Percentiles rank a stretch among this genome's conserved stretches.
Conservation (phyloP, 2,329 filamentous ascomycete species). For the Fusarium zealandicum region DNA sequence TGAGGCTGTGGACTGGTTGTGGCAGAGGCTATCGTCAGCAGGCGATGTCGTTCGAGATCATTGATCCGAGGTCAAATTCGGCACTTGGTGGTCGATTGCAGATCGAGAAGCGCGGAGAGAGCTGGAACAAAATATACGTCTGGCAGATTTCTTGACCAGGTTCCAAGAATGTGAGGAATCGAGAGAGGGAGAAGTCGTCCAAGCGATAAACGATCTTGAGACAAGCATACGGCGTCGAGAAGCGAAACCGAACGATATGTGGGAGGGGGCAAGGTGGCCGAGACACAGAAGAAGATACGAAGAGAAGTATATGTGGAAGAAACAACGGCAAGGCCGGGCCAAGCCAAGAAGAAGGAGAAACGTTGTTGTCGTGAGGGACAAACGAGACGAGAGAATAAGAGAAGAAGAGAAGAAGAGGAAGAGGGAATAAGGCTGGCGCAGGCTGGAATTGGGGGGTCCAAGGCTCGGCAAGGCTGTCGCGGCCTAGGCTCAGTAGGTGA, state of each 20-base stretch:
- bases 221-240: constrained; percentile 23
- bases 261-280: constrained; percentile 3
- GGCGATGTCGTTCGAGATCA: constrained; percentile 29
- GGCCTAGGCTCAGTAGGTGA: constrained; percentile 24
- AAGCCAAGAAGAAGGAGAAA: constrained; percentile 16
- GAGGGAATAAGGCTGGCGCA: constrained; percentile 42
- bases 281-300: constrained; percentile 15
- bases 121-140: constrained; percentile 1
- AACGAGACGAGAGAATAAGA: constrained; percentile 15
- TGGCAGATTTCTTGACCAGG: constrained; percentile 18
- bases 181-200: constrained; percentile 16
- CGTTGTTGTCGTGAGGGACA: constrained; percentile 11
- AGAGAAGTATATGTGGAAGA: constrained; percentile 15
- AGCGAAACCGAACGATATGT: constrained; percentile 27
- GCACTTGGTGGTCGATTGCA: constrained; percentile 7
- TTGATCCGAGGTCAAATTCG: constrained; percentile 32
- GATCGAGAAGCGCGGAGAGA: background rate
- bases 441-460: constrained; percentile 39
- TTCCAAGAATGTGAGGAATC: constrained; percentile 8
- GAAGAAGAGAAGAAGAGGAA: constrained; percentile 21
- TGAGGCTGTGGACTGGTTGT: constrained; percentile 21
- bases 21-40: constrained; percentile 30
- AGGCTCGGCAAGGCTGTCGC: constrained; percentile 42
- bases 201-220: constrained; percentile 19
- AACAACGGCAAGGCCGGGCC: constrained; percentile 13